Conservation (phyloP, 2,329 filamentous ascomycete genomes). For the Daldinia sp. region DNA sequence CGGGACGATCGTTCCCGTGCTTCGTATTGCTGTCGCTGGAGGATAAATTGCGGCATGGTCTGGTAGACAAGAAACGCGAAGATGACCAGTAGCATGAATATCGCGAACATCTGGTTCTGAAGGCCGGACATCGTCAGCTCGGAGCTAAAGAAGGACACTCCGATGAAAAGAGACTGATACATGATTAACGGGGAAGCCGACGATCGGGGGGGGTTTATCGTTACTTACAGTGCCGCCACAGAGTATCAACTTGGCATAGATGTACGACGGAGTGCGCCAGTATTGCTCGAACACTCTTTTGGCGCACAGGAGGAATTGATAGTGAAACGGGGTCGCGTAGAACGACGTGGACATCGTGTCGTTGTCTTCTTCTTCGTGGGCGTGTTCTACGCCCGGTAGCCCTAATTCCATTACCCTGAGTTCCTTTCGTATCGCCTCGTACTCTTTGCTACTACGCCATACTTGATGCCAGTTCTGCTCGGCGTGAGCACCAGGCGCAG, state of each 20-base stretch:
- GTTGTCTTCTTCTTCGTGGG: slow-evolving; percentile 48
- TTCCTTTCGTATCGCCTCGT: slow-evolving; percentile 20
- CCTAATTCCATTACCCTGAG: slow-evolving; percentile 23
- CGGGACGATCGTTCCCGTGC: slow-evolving; percentile 79
- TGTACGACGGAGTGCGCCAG: slow-evolving; percentile 81
- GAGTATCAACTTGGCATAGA: slow-evolving; percentile 75
- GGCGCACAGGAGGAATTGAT: slow-evolving; percentile 72
- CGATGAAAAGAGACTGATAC: slow-evolving; percentile 68
- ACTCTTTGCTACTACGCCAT: slow-evolving; percentile 63
- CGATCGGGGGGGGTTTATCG: neutral
- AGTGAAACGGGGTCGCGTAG: slow-evolving; percentile 77
- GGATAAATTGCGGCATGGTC: slow-evolving; percentile 80
- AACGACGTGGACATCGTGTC: slow-evolving; percentile 56
- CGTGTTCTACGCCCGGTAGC: neutral
- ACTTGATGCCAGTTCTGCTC: slow-evolving; percentile 45
- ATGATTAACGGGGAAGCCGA: slow-evolving; percentile 43
- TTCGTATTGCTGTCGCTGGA: slow-evolving; percentile 78
- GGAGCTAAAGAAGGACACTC: slow-evolving; percentile 72
- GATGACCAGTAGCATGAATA: slow-evolving; percentile 80
- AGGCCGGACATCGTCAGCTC: slow-evolving; percentile 65
- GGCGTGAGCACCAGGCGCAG: slow-evolving; percentile 17
- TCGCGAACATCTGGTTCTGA: slow-evolving; percentile 76
- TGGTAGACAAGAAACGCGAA: slow-evolving; percentile 76
- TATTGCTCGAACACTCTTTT: slow-evolving; percentile 81
- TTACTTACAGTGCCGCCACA: slow-evolving; percentile 43